Conservation (phyloP, 768 basidiomycete species). For the Boletus rubroflammeus region DNA sequence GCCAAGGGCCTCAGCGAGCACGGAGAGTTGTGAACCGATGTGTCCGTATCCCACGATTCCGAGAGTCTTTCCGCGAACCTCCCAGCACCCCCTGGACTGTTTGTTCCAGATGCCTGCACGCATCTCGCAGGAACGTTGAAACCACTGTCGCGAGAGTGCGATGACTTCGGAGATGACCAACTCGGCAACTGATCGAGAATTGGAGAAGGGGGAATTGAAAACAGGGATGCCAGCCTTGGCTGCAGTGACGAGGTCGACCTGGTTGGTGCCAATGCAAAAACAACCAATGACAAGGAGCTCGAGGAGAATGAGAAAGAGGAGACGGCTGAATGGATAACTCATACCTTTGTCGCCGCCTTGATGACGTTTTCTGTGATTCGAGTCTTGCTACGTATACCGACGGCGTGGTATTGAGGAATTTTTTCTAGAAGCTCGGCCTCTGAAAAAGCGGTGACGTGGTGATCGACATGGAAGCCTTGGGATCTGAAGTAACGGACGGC, state of each 20-base stretch:
- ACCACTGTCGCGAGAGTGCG: conserved; percentile 89
- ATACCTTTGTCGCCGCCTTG: conserved; percentile 79
- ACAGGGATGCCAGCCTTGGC: conserved; percentile 90
- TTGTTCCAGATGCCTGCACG: conserved; percentile 96
- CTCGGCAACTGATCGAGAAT: conserved; percentile 98
- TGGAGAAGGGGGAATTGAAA: conserved; percentile 99
- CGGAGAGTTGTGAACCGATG: conserved; percentile 95
- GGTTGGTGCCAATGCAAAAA: conserved; percentile 99
- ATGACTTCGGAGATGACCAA: conserved; percentile 94
- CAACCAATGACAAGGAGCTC: conserved; percentile 96
- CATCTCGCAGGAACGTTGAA: conserved; percentile 86
- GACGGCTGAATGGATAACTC: conserved; percentile 14
- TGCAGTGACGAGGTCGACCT: conserved; percentile 86
- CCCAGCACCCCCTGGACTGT: conserved; percentile 97
- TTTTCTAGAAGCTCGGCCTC: conserved; percentile 90
- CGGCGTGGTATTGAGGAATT: conserved; percentile 82
- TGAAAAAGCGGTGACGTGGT: conserved; percentile 77
- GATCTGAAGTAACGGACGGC: conserved; percentile 77
- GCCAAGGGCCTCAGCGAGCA: conserved; percentile 94
- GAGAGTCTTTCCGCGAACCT: conserved; percentile 94
- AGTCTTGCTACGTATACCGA: conserved; percentile 97
- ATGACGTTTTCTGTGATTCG: conserved; percentile 91
- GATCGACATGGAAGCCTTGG: conserved; percentile 91
- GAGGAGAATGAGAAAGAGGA: background rate
- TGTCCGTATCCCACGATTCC: conserved; percentile 99